Percentiles rank a stretch among this genome's conserved stretches.
These are phyloP conservation scores for Trichosporon asahii DNA, from an alignment of 1,284 basidiomycete species.

Conservation along the genomic window DNA sequence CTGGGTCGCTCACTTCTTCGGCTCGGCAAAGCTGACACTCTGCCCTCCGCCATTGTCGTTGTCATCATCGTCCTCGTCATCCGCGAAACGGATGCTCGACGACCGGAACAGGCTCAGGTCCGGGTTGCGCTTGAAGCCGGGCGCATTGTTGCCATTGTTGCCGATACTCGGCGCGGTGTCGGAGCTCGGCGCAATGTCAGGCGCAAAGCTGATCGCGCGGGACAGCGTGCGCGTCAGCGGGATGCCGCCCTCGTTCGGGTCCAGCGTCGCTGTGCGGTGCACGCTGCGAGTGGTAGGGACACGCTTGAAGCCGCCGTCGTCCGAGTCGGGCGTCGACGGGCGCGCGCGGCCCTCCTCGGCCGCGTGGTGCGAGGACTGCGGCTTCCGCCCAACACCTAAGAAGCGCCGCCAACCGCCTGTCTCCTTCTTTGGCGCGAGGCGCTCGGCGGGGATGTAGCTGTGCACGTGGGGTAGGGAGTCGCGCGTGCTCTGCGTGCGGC, in stretches of 20 bases:
- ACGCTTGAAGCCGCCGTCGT: slow-evolving; percentile 17
- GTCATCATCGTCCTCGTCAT: slow-evolving; percentile 6
- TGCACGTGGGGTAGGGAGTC: slow-evolving; percentile 14
- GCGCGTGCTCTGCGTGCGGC: not conserved
- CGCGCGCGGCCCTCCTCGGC: slow-evolving; percentile 20
- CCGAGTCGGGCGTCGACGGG: not conserved
- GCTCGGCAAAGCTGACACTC: slow-evolving; percentile 4
- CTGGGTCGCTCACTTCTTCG: not conserved
- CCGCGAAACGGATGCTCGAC: slow-evolving; percentile 29
- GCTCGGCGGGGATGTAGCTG: slow-evolving; percentile 22
- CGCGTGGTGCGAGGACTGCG: not conserved
- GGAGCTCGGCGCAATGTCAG: slow-evolving; percentile 31
- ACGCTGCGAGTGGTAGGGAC: not conserved
- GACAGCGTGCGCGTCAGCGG: slow-evolving; percentile 26
- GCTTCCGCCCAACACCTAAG: slow-evolving; percentile 15
- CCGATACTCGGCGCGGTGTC: slow-evolving; percentile 42
- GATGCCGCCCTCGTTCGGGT: slow-evolving; percentile 15
- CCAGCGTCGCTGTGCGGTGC: slow-evolving; percentile 1
- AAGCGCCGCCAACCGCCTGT: slow-evolving; percentile 22
- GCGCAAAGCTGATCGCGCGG: slow-evolving; percentile 44
- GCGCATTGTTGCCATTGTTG: slow-evolving; percentile 41
- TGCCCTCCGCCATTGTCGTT: not conserved
- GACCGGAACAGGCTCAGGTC: slow-evolving; percentile 44
- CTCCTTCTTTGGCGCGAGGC: slow-evolving; percentile 13
- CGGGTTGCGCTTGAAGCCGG: slow-evolving; percentile 44